Evolutionary conservation across 148 eudicot species (phyloP).

Genomic region (Beta vulgaris): DNA sequence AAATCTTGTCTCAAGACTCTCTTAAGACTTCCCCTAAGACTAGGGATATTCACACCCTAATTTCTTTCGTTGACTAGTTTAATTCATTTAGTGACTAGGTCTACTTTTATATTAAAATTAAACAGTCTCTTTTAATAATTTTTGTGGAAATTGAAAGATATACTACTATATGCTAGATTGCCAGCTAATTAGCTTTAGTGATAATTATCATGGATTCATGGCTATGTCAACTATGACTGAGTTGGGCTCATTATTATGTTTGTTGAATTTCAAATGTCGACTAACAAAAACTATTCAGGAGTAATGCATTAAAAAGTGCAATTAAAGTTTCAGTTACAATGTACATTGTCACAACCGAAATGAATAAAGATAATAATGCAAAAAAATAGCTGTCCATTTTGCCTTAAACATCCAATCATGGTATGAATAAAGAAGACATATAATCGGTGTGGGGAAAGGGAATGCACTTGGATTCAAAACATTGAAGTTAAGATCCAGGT

Average conservation of each 20-base stretch:
- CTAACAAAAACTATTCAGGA: not conserved
- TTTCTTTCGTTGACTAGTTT: too few species aligned
- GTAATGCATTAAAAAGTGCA: not conserved
- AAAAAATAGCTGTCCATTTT: conserved; percentile 14
- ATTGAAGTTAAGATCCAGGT: not conserved
- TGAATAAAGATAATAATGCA: not conserved
- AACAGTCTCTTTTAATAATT: too few species aligned
- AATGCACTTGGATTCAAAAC: conserved; percentile 1
- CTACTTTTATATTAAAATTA: too few species aligned
- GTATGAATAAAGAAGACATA: not conserved
- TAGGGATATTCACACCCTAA: too few species aligned
- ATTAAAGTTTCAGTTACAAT: conserved; percentile 7
- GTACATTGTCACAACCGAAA: conserved; percentile 14
- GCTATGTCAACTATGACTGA: conserved; percentile 15
- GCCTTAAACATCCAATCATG: conserved; percentile 12
- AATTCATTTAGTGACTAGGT: too few species aligned
- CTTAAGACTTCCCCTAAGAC: too few species aligned
- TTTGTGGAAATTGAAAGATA: too few species aligned
- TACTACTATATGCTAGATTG: too few species aligned
- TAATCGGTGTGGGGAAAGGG: not conserved
- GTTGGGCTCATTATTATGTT: conserved; percentile 10
- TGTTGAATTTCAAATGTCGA: conserved; percentile 1
- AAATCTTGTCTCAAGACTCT: too few species aligned
- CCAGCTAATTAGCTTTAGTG: not conserved
- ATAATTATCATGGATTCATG: not conserved